Evolutionary conservation across 2,329 filamentous ascomycete genomes (phyloP).

Genomic region (Cladobotryum protrusum): DNA sequence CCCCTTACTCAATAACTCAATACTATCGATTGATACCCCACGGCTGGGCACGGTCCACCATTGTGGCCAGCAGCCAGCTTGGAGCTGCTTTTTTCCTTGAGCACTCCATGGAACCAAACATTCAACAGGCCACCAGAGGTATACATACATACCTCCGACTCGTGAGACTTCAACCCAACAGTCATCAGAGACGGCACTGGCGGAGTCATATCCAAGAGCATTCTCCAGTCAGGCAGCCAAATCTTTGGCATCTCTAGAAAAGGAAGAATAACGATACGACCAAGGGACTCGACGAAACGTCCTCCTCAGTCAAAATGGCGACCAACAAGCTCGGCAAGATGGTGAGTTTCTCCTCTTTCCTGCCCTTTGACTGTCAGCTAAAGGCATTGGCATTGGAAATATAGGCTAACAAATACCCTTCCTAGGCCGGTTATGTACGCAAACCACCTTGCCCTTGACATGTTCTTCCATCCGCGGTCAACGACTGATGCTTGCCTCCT

Average conservation of each 20-base stretch:
- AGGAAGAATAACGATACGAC: too few species aligned
- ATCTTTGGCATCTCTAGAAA: too few species aligned
- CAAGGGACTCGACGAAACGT: neutral
- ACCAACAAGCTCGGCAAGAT: conserved; percentile 95
- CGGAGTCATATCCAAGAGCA: too few species aligned
- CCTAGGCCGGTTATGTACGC: conserved; percentile 67
- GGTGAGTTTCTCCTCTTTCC: conserved; percentile 52
- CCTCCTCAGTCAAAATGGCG: conserved; percentile 14
- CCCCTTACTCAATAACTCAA: too few species aligned
- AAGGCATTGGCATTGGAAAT: conserved; percentile 43
- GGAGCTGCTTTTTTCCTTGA: neutral
- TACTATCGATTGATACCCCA: too few species aligned
- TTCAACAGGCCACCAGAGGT: neutral
- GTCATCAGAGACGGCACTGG: neutral
- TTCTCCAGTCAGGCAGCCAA: too few species aligned
- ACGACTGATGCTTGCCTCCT: conserved; percentile 6
- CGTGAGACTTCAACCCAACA: neutral
- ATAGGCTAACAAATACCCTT: conserved; percentile 48
- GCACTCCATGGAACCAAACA: neutral
- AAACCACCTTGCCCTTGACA: conserved; percentile 18
- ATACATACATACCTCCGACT: neutral
- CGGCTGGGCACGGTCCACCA: too few species aligned
- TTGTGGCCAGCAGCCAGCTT: neutral
- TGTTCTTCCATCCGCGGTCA: conserved; percentile 19
- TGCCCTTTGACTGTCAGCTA: conserved; percentile 10